These are phyloP conservation scores for Tylopilus balloui DNA, from an alignment of 768 basidiomycete species.

Conservation along the genomic window DNA sequence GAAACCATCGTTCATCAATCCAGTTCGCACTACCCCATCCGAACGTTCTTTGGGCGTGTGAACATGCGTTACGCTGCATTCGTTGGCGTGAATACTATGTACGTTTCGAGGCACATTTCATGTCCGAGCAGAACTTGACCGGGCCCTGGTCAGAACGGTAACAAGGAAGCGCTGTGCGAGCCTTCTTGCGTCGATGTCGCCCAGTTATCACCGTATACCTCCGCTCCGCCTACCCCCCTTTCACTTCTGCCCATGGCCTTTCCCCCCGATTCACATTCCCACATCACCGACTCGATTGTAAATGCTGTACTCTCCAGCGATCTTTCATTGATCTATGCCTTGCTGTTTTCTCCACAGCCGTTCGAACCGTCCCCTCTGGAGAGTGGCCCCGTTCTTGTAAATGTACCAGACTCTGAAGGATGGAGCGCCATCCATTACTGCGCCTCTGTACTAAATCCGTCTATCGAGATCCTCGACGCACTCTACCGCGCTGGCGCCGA, in stretches of 20 bases:
- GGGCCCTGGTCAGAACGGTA: conserved; percentile 25
- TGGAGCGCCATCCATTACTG: conserved; percentile 76
- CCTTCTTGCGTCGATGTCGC: conserved; percentile 21
- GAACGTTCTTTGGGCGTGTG: conserved; percentile 64
- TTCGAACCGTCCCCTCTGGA: conserved; percentile 41
- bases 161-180: conserved; percentile 26
- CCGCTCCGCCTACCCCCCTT: conserved; percentile 25
- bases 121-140: conserved; percentile 6
- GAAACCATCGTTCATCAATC: conserved; percentile 65
- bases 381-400: conserved; percentile 51
- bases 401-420: conserved; percentile 60
- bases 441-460: conserved; percentile 50
- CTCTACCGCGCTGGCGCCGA: conserved; percentile 77
- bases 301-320: conserved; percentile 49
- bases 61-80: conserved; percentile 56
- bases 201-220: conserved; percentile 26
- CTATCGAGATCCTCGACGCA: conserved; percentile 59
- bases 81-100: conserved; percentile 60
- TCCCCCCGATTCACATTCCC: conserved; percentile 37
- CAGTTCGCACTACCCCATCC: conserved; percentile 65
- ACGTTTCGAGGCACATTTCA: conserved; percentile 12
- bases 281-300: conserved; percentile 49
- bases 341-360: conserved; percentile 49
- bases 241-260: conserved; percentile 32
- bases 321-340: conserved; percentile 46